These are phyloP conservation scores for Pythium brassicae DNA, from an alignment of 352 stramenopile genomes.

Conservation along the genomic window DNA sequence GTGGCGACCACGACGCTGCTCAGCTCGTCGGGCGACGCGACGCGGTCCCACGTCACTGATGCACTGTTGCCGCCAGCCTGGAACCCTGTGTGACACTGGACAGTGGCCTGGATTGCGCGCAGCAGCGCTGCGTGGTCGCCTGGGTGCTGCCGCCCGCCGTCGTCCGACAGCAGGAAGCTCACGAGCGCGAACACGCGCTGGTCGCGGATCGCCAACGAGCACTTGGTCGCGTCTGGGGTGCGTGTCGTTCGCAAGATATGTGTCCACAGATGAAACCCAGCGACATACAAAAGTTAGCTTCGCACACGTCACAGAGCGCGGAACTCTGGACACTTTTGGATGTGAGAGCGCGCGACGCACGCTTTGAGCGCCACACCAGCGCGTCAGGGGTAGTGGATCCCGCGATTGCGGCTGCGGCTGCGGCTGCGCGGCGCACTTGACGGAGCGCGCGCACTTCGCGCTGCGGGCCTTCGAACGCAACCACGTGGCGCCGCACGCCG, in stretches of 20 bases:
- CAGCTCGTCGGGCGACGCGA: neutral
- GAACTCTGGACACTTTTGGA: neutral
- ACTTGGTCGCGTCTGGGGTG: neutral
- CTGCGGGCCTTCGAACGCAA: conserved; percentile 8
- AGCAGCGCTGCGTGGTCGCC: conserved; percentile 2
- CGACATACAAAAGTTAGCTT: neutral
- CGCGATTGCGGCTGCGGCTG: neutral
- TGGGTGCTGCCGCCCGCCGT: neutral
- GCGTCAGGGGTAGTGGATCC: too few species aligned
- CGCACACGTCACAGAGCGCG: neutral
- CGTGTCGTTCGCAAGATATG: neutral
- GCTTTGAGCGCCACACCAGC: neutral
- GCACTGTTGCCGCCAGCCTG: neutral
- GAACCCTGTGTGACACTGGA: neutral
- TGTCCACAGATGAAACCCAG: neutral
- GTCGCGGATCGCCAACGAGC: neutral
- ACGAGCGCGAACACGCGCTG: conserved; percentile 6
- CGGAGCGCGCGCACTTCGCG: neutral
- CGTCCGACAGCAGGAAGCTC: conserved; percentile 5
- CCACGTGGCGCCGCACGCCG: conserved; percentile 3
- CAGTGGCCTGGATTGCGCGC: neutral
- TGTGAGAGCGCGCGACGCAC: neutral
- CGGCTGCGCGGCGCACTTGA: neutral
- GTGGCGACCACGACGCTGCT: neutral
- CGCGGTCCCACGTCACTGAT: neutral